A percentile compares a stretch with the other conserved stretches of the same genome.
These are phyloP conservation scores for Paecilomyces variotii DNA, from an alignment of 2,329 filamentous ascomycete genomes.

Conservation along the genomic window DNA sequence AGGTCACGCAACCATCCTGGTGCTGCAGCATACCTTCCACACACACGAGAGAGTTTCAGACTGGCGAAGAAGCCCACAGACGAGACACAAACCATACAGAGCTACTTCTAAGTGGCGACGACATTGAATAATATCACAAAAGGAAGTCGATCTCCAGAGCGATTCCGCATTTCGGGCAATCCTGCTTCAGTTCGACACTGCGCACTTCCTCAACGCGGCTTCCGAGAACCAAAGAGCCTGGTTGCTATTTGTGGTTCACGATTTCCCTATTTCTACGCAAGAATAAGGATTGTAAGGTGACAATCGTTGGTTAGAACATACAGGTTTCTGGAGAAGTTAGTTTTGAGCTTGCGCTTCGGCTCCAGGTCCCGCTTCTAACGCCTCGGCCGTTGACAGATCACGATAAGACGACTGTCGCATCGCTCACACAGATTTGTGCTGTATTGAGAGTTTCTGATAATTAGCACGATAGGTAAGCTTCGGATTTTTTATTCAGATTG, in stretches of 20 bases:
- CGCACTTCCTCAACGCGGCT: not conserved
- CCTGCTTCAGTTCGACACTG: not conserved
- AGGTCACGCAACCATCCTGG: constrained; percentile 2
- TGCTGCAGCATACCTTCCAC: not conserved
- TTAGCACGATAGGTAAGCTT: not conserved
- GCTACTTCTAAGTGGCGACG: not conserved
- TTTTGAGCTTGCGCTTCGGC: not conserved
- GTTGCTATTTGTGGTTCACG: not conserved
- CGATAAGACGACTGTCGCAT: not conserved
- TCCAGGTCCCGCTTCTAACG: not conserved
- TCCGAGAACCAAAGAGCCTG: not conserved
- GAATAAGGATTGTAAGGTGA: not conserved
- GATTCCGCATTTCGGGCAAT: not conserved
- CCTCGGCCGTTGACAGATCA: not conserved
- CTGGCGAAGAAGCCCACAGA: not conserved
- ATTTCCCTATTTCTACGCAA: not conserved
- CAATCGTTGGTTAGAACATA: not conserved
- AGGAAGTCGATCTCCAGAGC: not conserved
- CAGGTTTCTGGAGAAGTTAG: not conserved
- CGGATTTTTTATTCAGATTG: constrained; percentile 1
- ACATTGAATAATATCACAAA: not conserved
- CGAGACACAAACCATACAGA: not conserved
- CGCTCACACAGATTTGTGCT: not conserved
- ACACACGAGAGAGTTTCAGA: not conserved
- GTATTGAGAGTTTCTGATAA: not conserved